A percentile compares a stretch with the other conserved stretches of the same genome.
phyloP scores from a whole-genome alignment of 257 asterid genomes.

The Thymus quinquecostatus region DNA sequence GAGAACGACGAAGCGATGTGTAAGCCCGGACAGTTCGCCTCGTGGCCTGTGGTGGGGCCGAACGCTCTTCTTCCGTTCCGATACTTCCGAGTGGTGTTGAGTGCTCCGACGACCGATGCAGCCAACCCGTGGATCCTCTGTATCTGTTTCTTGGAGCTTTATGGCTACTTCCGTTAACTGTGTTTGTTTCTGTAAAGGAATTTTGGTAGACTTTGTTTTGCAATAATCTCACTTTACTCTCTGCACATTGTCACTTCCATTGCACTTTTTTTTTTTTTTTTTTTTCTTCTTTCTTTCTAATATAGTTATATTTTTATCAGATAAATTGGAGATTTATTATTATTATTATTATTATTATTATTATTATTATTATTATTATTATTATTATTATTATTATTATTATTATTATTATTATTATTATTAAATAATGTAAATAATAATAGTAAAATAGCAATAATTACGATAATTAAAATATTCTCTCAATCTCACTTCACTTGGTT shows the following conservation, averaged over 20 bases:
- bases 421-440: no score
- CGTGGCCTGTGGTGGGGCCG: slow-evolving; percentile 85
- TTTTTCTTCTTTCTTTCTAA: background rate
- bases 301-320: no score
- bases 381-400: no score
- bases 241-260: background rate
- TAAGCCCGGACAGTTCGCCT: slow-evolving; percentile 92
- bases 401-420: no score
- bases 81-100: slow-evolving; percentile 65
- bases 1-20: slow-evolving; percentile 75
- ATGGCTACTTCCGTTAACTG: slow-evolving; percentile 74
- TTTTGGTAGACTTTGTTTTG: slow-evolving; percentile 1
- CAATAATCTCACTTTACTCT: slow-evolving; percentile 9
- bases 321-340: no score
- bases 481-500: no score
- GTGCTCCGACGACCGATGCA: slow-evolving; percentile 68
- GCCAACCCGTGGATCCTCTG: slow-evolving; percentile 86
- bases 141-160: slow-evolving; percentile 93
- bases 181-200: background rate
- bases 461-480: no score
- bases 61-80: slow-evolving; percentile 87
- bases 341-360: no score
- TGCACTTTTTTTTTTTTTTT: no score
- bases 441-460: no score
- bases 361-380: no score